These are phyloP conservation scores for Cladosporium sp. DNA, from an alignment of 2,329 filamentous ascomycete genomes.

Conservation along the genomic window DNA sequence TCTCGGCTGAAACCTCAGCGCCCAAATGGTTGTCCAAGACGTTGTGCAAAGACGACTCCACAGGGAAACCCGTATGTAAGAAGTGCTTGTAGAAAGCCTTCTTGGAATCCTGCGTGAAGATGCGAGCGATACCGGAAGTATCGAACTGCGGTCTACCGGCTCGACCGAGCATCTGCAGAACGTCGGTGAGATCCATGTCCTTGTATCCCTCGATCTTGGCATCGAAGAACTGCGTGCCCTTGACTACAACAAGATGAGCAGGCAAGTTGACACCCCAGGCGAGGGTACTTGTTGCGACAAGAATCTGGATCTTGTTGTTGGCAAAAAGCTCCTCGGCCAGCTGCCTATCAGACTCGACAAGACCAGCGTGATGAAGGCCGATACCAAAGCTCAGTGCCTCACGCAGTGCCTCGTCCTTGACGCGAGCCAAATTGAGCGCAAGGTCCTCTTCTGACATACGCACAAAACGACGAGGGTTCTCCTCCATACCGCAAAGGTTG, in stretches of 20 bases:
- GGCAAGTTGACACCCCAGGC: constrained; percentile 98
- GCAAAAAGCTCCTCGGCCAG: constrained; percentile 91
- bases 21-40: constrained; percentile 95
- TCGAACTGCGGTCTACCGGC: constrained; percentile 96
- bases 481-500: constrained; percentile 97
- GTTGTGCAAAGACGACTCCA: constrained; percentile 93
- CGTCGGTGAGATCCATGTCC: constrained; percentile 98
- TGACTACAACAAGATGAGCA: constrained; percentile 93
- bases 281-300: constrained; percentile 91
- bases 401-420: constrained; percentile 87
- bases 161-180: constrained; percentile 94
- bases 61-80: constrained; percentile 93
- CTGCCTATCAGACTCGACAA: constrained; percentile 89
- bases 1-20: constrained; percentile 89
- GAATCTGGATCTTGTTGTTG: constrained; percentile 96
- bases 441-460: constrained; percentile 93
- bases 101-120: constrained; percentile 95
- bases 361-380: constrained; percentile 91
- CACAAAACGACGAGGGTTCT: constrained; percentile 89
- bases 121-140: constrained; percentile 88
- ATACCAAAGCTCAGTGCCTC: constrained; percentile 98
- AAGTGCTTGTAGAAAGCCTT: constrained; percentile 99
- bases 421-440: constrained; percentile 76
- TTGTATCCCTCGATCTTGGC: constrained; percentile 97
- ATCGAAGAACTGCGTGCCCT: constrained; percentile 96